These are phyloP conservation scores for Pharnaceum exiguum DNA, from an alignment of 148 eudicot species.

Conservation along the genomic window DNA sequence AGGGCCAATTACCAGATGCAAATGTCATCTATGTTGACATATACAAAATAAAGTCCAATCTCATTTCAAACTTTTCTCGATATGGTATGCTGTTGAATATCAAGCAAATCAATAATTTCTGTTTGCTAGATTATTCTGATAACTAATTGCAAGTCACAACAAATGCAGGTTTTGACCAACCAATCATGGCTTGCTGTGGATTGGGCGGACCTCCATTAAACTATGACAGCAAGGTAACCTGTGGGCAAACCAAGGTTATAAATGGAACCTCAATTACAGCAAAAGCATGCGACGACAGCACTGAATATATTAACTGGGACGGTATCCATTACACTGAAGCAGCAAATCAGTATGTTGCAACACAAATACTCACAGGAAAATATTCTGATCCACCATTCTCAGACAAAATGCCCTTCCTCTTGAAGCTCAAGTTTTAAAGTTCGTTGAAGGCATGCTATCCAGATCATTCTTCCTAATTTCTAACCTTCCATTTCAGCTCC, in stretches of 20 bases:
- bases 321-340: slow-evolving; percentile 76
- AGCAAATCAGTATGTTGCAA: slow-evolving; percentile 55
- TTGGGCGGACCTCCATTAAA: slow-evolving; percentile 85
- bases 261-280: slow-evolving; percentile 71
- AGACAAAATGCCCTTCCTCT: slow-evolving; percentile 52
- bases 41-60: slow-evolving; percentile 70
- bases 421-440: slow-evolving; percentile 41
- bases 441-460: slow-evolving; percentile 9
- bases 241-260: slow-evolving; percentile 64
- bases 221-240: slow-evolving; percentile 49
- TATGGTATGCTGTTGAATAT: slow-evolving; percentile 48
- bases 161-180: slow-evolving; percentile 76
- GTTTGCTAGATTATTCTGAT: not conserved
- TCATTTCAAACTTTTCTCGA: slow-evolving; percentile 73
- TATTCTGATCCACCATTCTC: slow-evolving; percentile 61
- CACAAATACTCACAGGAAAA: slow-evolving; percentile 61
- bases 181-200: slow-evolving; percentile 85
- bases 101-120: not conserved
- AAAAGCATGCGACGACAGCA: slow-evolving; percentile 53
- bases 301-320: slow-evolving; percentile 63
- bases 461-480: slow-evolving; percentile 29
- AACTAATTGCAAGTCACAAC: not conserved
- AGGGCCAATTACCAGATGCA: slow-evolving; percentile 58
- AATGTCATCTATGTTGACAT: slow-evolving; percentile 75
- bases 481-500: slow-evolving; percentile 21